Conservation (phyloP, 805 yeast genomes). For the Cyberlindnera veronae region DNA sequence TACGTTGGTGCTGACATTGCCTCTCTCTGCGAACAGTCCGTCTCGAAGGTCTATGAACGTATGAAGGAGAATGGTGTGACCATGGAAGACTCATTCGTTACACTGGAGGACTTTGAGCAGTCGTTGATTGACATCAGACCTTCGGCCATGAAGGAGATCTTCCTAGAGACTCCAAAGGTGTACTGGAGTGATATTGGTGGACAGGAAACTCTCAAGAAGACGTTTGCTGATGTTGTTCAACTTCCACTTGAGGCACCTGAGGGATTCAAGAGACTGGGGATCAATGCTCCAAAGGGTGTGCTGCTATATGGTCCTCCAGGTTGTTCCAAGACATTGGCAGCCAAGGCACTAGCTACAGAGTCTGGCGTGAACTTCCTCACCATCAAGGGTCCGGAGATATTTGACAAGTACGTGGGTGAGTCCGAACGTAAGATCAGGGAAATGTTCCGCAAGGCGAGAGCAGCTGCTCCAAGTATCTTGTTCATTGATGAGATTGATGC, state of each 20-base stretch:
- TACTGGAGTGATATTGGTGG: constrained; percentile 97
- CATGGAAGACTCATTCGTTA: constrained; percentile 17
- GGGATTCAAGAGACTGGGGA: constrained; percentile 72
- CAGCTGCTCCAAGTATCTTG: constrained; percentile 91
- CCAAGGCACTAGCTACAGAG: constrained; percentile 93
- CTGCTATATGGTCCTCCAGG: constrained; percentile 97
- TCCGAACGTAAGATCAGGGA: constrained; percentile 92
- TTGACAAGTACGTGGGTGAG: constrained; percentile 95
- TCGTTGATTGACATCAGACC: constrained; percentile 85
- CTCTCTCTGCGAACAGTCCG: constrained; percentile 85
- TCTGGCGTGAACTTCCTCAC: constrained; percentile 92
- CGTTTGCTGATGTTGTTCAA: constrained; percentile 86
- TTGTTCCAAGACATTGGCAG: constrained; percentile 91
- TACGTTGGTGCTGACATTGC: constrained; percentile 95
- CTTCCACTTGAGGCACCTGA: constrained; percentile 82
- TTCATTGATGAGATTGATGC: constrained; percentile 98
- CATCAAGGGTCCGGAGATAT: constrained; percentile 94
- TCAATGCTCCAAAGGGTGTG: constrained; percentile 90
- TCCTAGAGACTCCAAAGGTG: constrained; percentile 91
- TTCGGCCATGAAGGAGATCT: constrained; percentile 95
- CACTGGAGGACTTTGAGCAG: constrained; percentile 60
- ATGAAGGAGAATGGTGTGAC: constrained; percentile 25
- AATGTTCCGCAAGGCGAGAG: constrained; percentile 87
- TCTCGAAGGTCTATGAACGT: constrained; percentile 73
- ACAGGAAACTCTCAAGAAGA: constrained; percentile 75